Base-by-base conservation (phyloP, 2,329 filamentous ascomycete genomes). In the Aspergillus latus region DNA sequence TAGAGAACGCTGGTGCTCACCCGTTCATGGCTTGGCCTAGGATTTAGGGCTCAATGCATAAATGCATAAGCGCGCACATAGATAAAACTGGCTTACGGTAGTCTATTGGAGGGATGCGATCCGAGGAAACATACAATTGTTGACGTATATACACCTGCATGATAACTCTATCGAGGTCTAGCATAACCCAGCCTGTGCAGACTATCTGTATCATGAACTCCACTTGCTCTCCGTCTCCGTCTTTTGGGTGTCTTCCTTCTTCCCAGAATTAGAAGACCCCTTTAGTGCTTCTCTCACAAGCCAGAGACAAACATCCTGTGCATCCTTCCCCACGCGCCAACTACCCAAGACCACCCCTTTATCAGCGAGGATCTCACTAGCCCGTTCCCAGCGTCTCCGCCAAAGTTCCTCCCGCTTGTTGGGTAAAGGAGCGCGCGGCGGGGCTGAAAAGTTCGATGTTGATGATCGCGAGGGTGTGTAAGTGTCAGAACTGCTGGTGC, bases 361-460 rank as follows among this genome's bases (percentile, higher is more conserved):
- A 5, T 72, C 62, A 2, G 71, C 67, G 36, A 81, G 68, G 13
- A 78, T 71, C 3, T 75, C 72, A 29, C 73, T 73, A 0, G 78
- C 76, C 3, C 76, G 68, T 42, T 72, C 73, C 78, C 78, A 81
- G 32, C 78, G 72, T 28, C 78, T 72, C 42, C 70, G 69, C 78
- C 78, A 81, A 7, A 79, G 64, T 54, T 80, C 78, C 54, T 80
- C 74, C 7, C 78, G 77, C 55, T 78, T 80, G 51, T 75, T 79
- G 3, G 73, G 72, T 2, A 75, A 64, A 0, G 74, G 67, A 1
- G 68, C 62, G 10, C 68, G 68, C 7, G 67, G 67, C 11, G 55
- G 54, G 1, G 57, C 55, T 2, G 58, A 46, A 9, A 49, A 37
- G 45, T 57, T 56, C 44, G 51, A 28, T 30, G 56, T 54, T 30